Base-by-base conservation (phyloP, 2,329 filamentous ascomycete genomes). In the Calonectria hongkongensis region DNA sequence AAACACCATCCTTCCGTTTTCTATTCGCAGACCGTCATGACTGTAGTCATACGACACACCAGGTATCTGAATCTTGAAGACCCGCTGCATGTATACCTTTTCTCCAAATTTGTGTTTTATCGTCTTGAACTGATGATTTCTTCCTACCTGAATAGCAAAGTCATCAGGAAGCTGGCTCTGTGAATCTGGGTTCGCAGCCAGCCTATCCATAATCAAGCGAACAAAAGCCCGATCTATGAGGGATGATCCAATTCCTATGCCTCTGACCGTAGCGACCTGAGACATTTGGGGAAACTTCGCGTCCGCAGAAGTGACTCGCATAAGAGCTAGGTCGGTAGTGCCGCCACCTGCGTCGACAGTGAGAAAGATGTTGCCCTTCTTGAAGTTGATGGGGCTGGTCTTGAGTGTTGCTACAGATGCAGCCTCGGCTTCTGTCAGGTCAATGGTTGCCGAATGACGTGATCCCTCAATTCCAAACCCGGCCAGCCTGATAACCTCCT, bases 381-480 rank as follows among this genome's bases (percentile, higher is more conserved):
- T 68, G 68, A 88, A 86, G 27, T 68, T 75, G 28, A 87, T 76
- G 6, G 85, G 78, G 18, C 84, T 83, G n/a, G 83, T 84, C 76
- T 87, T 87, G 68, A 87, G 82, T 0, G 86, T 87, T 0, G 86
- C 85, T 4, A 88, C 86, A 1, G 87, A 85, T 2, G 87, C 86
- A 1, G 87, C 86, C 73, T 88, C 86, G 2, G 87, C 86, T 73
- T 88, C 87, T 7, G 87, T 88, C 50, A 88, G 80, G 60, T 87
- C 86, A 18, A 88, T 81, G 0, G 81, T 79, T 4, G 85, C 86
- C 1, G 75, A 79, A 73, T 88, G 87, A 1, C 74, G 74, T 0
- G 75, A 76, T 0, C 86, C 84, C n/a, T 85, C 86, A 2, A 78
- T 70, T 1, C 88, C 89, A 73, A 90, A 91, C 0, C 89, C 89